Conservation (phyloP, 345 rosid species). For the Anastatica hierochuntica region DNA sequence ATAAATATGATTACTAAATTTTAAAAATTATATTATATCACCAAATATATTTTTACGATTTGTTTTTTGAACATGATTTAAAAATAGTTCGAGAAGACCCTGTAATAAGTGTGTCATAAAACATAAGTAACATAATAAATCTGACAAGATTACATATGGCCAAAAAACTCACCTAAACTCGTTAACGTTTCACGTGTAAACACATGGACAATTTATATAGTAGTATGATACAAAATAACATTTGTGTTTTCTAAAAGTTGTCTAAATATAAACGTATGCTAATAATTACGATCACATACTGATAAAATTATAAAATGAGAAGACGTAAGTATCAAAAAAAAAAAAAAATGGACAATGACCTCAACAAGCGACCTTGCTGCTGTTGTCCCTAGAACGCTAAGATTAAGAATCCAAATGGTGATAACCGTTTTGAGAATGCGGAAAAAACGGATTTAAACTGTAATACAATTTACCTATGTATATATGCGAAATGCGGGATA, state of each 20-base stretch:
- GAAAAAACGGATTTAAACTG: too few relatives aligned
- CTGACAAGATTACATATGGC: neutral
- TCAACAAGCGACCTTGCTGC: constrained; percentile 1
- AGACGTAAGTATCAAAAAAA: constrained; percentile 8
- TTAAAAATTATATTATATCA: too few relatives aligned
- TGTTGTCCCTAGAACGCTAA: constrained; percentile 18
- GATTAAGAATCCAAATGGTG: too few relatives aligned
- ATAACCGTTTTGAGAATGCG: too few relatives aligned
- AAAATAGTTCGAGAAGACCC: too few relatives aligned
- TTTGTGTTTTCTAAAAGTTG: neutral
- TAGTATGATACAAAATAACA: too few relatives aligned
- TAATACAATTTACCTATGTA: too few relatives aligned
- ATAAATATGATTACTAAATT: too few relatives aligned
- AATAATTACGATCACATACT: neutral
- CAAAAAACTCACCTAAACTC: constrained; percentile 6
- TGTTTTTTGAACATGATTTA: too few relatives aligned
- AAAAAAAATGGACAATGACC: constrained; percentile 6
- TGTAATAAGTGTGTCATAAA: too few relatives aligned
- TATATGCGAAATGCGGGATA: too few relatives aligned
- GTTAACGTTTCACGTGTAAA: constrained; percentile 2
- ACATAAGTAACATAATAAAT: neutral
- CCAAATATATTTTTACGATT: too few relatives aligned
- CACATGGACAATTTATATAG: constrained; percentile 4
- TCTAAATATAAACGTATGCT: neutral
- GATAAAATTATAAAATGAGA: neutral